Percentiles rank a stretch among this genome's conserved stretches.
Conservation (phyloP, 139 green algal species). For the Auxenochlorella pyrenoidosa region DNA sequence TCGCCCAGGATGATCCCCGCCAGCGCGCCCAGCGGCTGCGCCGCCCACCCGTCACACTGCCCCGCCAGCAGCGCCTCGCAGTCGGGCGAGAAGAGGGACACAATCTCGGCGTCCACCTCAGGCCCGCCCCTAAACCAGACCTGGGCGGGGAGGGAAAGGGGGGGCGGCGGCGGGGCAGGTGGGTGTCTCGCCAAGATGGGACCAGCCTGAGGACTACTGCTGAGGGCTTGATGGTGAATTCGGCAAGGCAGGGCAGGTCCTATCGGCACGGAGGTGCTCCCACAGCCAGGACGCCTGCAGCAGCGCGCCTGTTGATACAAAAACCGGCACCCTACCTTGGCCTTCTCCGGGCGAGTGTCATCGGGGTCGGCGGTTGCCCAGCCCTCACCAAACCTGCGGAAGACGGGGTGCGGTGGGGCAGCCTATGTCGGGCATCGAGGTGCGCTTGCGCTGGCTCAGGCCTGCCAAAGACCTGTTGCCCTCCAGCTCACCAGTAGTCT, state of each 20-base stretch:
- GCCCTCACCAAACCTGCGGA: constrained; percentile 35
- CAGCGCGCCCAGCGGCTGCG: constrained; percentile 4
- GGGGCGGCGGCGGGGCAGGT: too few species aligned
- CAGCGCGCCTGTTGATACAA: too few species aligned
- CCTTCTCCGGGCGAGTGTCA: background rate
- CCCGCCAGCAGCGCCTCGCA: constrained; percentile 31
- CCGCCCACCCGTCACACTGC: constrained; percentile 26
- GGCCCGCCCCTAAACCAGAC: constrained; percentile 31
- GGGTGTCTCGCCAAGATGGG: too few species aligned
- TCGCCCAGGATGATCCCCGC: constrained; percentile 67
- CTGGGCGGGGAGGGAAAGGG: too few species aligned
- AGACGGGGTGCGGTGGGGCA: background rate
- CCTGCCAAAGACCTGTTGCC: background rate
- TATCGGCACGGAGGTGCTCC: too few species aligned
- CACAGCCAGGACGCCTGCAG: too few species aligned
- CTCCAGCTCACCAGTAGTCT: constrained; percentile 26
- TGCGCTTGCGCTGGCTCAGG: too few species aligned
- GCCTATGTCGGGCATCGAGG: too few species aligned
- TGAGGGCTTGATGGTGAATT: too few species aligned
- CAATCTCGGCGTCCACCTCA: constrained; percentile 35
- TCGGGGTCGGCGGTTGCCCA: constrained; percentile 6
- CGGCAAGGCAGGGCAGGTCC: too few species aligned
- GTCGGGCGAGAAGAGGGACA: constrained; percentile 8
- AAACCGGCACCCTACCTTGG: too few species aligned
- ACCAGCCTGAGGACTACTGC: too few species aligned